Evolutionary conservation across 202 grass and related monocot genomes (phyloP).

Genomic region (Schoenoplectus tabernaemontani): DNA sequence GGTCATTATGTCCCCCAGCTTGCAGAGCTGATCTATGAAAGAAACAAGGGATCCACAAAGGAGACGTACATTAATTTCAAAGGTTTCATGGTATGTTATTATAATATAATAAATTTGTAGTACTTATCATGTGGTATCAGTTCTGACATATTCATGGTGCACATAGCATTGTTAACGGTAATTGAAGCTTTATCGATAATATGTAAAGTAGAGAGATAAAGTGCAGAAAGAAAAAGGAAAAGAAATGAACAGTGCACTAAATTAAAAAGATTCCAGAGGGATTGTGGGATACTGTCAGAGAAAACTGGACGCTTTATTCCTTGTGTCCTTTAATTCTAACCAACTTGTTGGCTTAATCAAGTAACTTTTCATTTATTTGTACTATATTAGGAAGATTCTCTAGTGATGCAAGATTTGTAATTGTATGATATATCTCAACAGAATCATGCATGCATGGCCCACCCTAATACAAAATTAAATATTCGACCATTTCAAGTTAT

Average conservation of each 20-base stretch:
- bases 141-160: slow-evolving; percentile 24
- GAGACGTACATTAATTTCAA: slow-evolving; percentile 62
- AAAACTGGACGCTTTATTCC: background rate
- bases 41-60: slow-evolving; percentile 52
- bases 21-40: slow-evolving; percentile 71
- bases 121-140: background rate
- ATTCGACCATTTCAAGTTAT: background rate
- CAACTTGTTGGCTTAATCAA: background rate
- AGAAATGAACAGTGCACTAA: background rate
- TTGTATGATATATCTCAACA: background rate
- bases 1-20: slow-evolving; percentile 97
- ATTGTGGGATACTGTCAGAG: background rate
- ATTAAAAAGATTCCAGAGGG: slow-evolving; percentile 34
- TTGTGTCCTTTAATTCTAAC: background rate
- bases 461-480: background rate
- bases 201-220: slow-evolving; percentile 28
- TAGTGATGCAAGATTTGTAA: background rate
- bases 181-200: slow-evolving; percentile 18
- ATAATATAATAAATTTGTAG: background rate
- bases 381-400: background rate
- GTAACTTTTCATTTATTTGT: background rate
- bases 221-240: background rate
- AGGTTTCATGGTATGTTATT: slow-evolving; percentile 75
- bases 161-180: slow-evolving; percentile 15
- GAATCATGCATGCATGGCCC: background rate